Conservation (phyloP, 441 rosid genomes). For the Populus hybrid region DNA sequence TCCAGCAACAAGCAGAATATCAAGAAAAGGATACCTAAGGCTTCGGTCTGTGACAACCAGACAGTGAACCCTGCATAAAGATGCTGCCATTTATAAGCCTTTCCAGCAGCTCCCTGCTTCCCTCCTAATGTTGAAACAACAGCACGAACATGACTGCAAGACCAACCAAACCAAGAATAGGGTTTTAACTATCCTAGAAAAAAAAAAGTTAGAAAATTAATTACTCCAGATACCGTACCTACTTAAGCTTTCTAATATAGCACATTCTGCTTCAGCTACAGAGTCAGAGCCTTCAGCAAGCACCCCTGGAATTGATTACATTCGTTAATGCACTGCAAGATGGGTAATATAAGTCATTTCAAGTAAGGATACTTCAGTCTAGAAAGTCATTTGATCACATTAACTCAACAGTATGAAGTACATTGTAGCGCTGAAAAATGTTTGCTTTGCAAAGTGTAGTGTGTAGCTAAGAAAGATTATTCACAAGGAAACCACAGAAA, state of each 20-base stretch:
- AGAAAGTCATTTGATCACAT: not conserved
- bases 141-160: slow-evolving; percentile 77
- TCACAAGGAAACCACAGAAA: not conserved
- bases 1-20: slow-evolving; percentile 11
- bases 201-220: not conserved
- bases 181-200: not conserved
- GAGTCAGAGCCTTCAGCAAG: slow-evolving; percentile 61
- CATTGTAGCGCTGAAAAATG: not conserved
- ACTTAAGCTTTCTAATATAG: slow-evolving; percentile 74
- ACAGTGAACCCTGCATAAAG: slow-evolving; percentile 84
- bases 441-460: slow-evolving; percentile 1
- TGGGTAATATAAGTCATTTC: slow-evolving; percentile 18
- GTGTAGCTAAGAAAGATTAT: not conserved
- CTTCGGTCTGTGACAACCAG: slow-evolving; percentile 83
- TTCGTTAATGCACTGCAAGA: slow-evolving; percentile 33
- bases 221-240: slow-evolving; percentile 39
- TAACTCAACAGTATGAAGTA: not conserved
- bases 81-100: slow-evolving; percentile 66
- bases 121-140: slow-evolving; percentile 89
- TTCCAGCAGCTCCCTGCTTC: slow-evolving; percentile 67
- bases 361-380: not conserved
- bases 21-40: slow-evolving; percentile 43
- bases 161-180: slow-evolving; percentile 20
- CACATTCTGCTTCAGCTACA: slow-evolving; percentile 70
- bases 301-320: slow-evolving; percentile 57